A percentile compares a stretch with the other conserved stretches of the same genome.
Evolutionary conservation across 192 early-diverging fungal genomes (phyloP).

Genomic region (Coemansia sp.): DNA sequence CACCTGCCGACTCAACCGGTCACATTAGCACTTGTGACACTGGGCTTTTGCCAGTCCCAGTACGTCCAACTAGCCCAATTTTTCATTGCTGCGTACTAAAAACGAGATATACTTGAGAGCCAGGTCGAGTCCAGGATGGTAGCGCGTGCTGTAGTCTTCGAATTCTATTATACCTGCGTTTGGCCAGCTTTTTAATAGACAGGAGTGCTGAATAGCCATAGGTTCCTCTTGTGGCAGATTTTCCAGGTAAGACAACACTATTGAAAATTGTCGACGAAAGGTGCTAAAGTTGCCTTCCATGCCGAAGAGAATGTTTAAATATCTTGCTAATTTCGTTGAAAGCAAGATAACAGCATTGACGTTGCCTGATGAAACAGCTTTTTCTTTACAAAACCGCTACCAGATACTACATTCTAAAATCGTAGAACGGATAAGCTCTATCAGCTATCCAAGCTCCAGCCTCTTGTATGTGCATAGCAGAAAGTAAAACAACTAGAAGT

Average conservation of each 20-base stretch:
- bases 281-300: background rate
- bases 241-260: background rate
- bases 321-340: background rate
- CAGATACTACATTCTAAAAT: slow-evolving; percentile 10
- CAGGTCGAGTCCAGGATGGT: background rate
- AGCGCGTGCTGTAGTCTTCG: slow-evolving; percentile 25
- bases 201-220: slow-evolving; percentile 56
- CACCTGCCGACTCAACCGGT: slow-evolving; percentile 58
- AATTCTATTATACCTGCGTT: slow-evolving; percentile 64
- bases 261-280: background rate
- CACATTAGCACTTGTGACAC: slow-evolving; percentile 67
- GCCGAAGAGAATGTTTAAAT: background rate
- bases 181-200: slow-evolving; percentile 63
- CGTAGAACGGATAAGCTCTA: background rate
- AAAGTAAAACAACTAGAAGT: too few species aligned
- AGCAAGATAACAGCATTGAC: slow-evolving; percentile 8
- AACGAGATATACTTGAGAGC: slow-evolving; percentile 52
- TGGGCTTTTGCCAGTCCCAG: slow-evolving; percentile 72
- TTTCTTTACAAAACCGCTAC: background rate
- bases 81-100: slow-evolving; percentile 59
- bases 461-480: too few species aligned
- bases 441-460: too few species aligned
- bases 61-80: slow-evolving; percentile 85
- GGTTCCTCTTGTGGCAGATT: slow-evolving; percentile 56
- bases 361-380: slow-evolving; percentile 4